Percentiles rank a stretch among this genome's conserved stretches.
These are phyloP conservation scores for Solanum virginianum DNA, from an alignment of 257 asterid species.

Conservation along the genomic window DNA sequence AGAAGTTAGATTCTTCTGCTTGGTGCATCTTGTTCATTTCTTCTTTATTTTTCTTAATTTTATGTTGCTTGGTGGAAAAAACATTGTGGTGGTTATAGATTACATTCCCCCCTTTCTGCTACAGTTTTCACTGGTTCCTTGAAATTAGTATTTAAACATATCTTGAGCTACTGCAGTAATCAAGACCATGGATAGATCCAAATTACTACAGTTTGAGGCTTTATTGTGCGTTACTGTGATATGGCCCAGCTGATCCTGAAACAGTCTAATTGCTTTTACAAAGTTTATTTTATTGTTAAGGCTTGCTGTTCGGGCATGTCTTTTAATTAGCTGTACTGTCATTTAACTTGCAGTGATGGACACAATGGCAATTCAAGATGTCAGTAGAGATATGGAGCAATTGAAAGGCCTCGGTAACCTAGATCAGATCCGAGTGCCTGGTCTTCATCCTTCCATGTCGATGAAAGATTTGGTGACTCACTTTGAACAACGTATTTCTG, in stretches of 20 bases:
- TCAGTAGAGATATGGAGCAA: conserved; percentile 34
- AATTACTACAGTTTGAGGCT: neutral
- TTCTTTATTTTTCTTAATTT: neutral
- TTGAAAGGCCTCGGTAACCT: conserved; percentile 53
- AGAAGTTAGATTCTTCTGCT: neutral
- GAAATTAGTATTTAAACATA: neutral
- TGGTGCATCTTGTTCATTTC: neutral
- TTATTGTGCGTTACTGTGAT: neutral
- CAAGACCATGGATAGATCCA: neutral
- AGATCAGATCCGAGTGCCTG: conserved; percentile 76
- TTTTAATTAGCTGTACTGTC: neutral
- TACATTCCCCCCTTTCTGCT: neutral
- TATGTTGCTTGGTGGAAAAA: neutral
- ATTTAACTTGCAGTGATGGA: conserved; percentile 28
- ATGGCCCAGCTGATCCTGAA: neutral
- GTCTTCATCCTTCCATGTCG: conserved; percentile 72
- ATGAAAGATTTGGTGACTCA: conserved; percentile 85
- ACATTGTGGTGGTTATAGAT: neutral
- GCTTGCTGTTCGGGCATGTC: neutral
- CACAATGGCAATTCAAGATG: conserved; percentile 26
- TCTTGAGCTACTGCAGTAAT: neutral
- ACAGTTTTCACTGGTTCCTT: neutral
- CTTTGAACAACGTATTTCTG: conserved; percentile 73
- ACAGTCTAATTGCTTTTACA: neutral
- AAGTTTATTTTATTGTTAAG: neutral